A percentile compares a stretch with the other conserved stretches of the same genome.
Conservation (phyloP, 2,329 filamentous ascomycete species). For the Penicillium hesseltinei region DNA sequence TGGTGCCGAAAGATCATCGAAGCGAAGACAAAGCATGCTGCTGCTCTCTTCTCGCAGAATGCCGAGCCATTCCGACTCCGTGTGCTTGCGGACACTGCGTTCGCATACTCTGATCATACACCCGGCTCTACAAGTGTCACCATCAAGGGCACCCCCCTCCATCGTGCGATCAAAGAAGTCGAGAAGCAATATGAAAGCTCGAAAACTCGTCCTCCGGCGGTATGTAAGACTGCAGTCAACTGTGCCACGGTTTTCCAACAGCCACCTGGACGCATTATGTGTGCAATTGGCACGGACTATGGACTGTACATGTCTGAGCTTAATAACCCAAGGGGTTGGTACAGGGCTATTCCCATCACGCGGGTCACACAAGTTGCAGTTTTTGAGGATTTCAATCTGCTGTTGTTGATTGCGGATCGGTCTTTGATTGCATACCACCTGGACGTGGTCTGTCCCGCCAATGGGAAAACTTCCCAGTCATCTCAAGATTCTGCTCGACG, state of each 20-base stretch:
- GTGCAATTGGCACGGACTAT: slow-evolving; percentile 92
- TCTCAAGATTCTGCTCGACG: slow-evolving; percentile 69
- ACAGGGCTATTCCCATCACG: slow-evolving; percentile 71
- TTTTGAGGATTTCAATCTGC: slow-evolving; percentile 91
- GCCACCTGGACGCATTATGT: slow-evolving; percentile 77
- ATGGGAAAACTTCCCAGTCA: slow-evolving; percentile 48
- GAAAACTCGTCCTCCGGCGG: slow-evolving; percentile 67
- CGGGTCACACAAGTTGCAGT: slow-evolving; percentile 91
- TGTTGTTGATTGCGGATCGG: slow-evolving; percentile 87
- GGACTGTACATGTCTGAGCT: slow-evolving; percentile 89
- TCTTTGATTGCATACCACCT: slow-evolving; percentile 90
- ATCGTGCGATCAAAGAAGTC: slow-evolving; percentile 84
- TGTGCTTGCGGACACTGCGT: slow-evolving; percentile 88
- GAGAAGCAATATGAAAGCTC: slow-evolving; percentile 67
- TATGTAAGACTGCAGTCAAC: slow-evolving; percentile 84
- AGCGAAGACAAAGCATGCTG: slow-evolving; percentile 90
- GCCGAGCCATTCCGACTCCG: slow-evolving; percentile 91
- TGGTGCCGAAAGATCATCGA: slow-evolving; percentile 95
- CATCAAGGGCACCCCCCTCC: slow-evolving; percentile 86
- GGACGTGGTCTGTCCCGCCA: slow-evolving; percentile 68
- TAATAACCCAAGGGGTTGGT: slow-evolving; percentile 87
- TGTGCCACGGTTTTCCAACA: slow-evolving; percentile 86
- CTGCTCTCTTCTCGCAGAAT: slow-evolving; percentile 84
- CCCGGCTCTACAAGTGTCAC: slow-evolving; percentile 66
- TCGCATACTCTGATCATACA: slow-evolving; percentile 51